Evolutionary conservation across 1,139 yeast genomes (phyloP), one percentile per base, ranked within the genome.

Genomic region (Lodderomyces margitis): DNA sequence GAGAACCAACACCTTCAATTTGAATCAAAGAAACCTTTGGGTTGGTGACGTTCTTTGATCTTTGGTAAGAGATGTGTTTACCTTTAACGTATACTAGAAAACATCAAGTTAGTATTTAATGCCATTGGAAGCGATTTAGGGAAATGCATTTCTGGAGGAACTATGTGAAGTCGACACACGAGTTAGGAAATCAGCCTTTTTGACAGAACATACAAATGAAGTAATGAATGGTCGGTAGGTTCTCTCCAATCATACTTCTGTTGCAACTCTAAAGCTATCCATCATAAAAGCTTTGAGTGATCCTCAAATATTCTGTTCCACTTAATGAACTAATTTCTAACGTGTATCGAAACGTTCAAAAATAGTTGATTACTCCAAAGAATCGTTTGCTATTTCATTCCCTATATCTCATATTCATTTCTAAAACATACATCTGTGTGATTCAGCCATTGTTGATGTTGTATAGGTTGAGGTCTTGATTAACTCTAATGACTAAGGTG

Each of bases 11-110:
- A 76, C 96, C 96, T 80, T 92, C 96, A 68, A 92, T 84, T 81
- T 91, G 87, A 74, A 92, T 80, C 78, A 92, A 83, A 58, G 98
- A 92, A 66, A 87, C 87, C 81, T 87, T 86, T 74, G 98, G 97
- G 95, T 92, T 87, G 86, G 86, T 88, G 70, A 86, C 89, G 77
- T 83, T 84, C 89, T 92, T 92, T 66, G 97, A 89, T 81, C 98
- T 94, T 83, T 92, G 98, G 95, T 91, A 92, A 66, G 98, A 91
- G 73, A 92, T 75, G 87, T 92, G 98, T 85, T 91, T 92, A 79
- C 98, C 98, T 85, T 91, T 92, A 79, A 92, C 98, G 96, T 92
- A 92, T 81, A 92, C 96, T 87, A 73, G 47, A 57, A 50, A 14
- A 36, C 15, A 39, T 27, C 37, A 48, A 51, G 80, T 75, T 75